phyloP scores from a whole-genome alignment of 257 asterid genomes.

The Solanum rostratum region DNA sequence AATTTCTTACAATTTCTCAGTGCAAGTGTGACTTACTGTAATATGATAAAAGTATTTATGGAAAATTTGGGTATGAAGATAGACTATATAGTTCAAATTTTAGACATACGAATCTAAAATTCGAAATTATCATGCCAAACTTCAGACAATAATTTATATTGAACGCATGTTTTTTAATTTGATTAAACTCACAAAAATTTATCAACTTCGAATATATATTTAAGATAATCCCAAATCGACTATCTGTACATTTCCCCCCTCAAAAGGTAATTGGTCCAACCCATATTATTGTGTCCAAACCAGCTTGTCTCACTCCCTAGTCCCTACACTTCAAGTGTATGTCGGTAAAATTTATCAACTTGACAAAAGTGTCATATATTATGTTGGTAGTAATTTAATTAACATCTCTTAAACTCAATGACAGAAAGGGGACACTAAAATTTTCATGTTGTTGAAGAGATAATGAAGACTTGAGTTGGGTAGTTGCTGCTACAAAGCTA shows the following conservation, averaged over 20 bases:
- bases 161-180: background rate
- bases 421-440: background rate
- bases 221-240: background rate
- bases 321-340: background rate
- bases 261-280: background rate
- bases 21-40: too few species aligned
- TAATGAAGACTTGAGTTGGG: background rate
- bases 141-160: background rate
- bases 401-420: background rate
- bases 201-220: background rate
- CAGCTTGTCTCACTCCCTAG: background rate
- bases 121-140: accelerated
- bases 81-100: background rate
- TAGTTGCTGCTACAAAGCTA: background rate
- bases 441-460: background rate
- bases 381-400: background rate
- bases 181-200: background rate
- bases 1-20: background rate
- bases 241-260: background rate
- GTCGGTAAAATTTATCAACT: background rate
- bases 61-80: background rate
- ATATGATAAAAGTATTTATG: too few species aligned
- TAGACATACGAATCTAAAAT: background rate
- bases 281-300: background rate
- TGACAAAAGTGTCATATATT: background rate